phyloP scores from a whole-genome alignment of 2,329 filamentous ascomycete species.

The Talaromyces sp. region DNA sequence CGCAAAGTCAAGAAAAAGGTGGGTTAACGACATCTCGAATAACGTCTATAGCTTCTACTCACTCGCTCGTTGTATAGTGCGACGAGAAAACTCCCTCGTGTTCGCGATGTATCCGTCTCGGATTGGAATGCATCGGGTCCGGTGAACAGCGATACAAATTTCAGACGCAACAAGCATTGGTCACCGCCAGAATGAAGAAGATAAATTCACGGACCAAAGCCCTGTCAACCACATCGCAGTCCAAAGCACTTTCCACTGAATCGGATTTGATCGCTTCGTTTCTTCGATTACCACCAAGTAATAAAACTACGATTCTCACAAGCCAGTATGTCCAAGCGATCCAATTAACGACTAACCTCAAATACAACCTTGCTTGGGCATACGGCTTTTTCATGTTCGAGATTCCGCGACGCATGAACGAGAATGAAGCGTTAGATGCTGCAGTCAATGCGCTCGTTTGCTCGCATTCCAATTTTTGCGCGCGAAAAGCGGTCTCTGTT shows the following conservation, averaged over 20 bases:
- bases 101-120: slow-evolving; percentile 46
- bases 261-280: neutral
- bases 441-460: slow-evolving; percentile 31
- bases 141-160: slow-evolving; percentile 52
- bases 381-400: slow-evolving; percentile 48
- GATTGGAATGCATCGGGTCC: slow-evolving; percentile 45
- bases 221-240: neutral
- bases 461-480: slow-evolving; percentile 28
- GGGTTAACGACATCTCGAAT: slow-evolving; percentile 6
- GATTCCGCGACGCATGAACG: slow-evolving; percentile 47
- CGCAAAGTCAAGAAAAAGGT: slow-evolving; percentile 56
- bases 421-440: slow-evolving; percentile 46
- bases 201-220: neutral
- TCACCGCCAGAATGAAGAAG: neutral
- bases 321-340: slow-evolving; percentile 33
- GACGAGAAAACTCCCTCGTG: slow-evolving; percentile 46
- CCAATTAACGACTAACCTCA: slow-evolving; percentile 39
- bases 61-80: slow-evolving; percentile 39
- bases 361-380: slow-evolving; percentile 46
- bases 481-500: slow-evolving; percentile 19
- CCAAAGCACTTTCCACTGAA: neutral
- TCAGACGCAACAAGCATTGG: slow-evolving; percentile 33
- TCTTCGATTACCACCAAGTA: slow-evolving; percentile 27
- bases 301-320: slow-evolving; percentile 31
- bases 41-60: too few species aligned